These are phyloP conservation scores for Eimeria falciformis DNA, from an alignment of 169 alveolate genomes.

Conservation along the genomic window DNA sequence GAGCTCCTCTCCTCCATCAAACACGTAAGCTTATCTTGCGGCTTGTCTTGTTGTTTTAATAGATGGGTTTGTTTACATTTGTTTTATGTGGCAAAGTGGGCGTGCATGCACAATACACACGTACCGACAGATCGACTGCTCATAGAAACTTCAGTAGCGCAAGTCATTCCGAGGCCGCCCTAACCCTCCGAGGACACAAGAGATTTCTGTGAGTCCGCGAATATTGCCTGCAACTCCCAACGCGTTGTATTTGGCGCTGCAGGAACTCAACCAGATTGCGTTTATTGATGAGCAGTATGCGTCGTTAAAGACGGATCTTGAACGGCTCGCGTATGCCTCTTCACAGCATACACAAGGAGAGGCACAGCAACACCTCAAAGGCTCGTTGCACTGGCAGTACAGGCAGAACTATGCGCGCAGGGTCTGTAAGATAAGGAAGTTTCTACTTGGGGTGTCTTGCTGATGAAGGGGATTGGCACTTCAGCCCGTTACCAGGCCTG, in stretches of 20 bases:
- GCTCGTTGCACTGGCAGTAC: background rate
- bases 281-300: background rate
- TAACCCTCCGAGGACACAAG: background rate
- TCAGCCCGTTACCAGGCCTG: background rate
- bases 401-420: background rate
- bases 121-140: background rate
- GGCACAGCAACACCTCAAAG: background rate
- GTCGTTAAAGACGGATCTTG: background rate
- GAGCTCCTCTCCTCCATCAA: conserved; percentile 39
- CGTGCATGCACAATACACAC: background rate
- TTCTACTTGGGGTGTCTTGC: background rate
- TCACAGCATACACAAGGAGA: background rate
- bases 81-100: background rate
- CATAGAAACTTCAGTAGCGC: background rate
- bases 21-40: background rate
- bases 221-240: background rate
- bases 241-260: background rate
- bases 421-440: background rate
- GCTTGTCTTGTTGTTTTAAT: background rate
- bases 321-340: background rate
- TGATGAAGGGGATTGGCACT: background rate
- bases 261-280: conserved; percentile 9
- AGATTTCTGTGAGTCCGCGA: background rate
- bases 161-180: no score
- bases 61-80: background rate